These are phyloP conservation scores for Agapanthus africanus DNA, from an alignment of 106 monocot genomes.

Conservation along the genomic window DNA sequence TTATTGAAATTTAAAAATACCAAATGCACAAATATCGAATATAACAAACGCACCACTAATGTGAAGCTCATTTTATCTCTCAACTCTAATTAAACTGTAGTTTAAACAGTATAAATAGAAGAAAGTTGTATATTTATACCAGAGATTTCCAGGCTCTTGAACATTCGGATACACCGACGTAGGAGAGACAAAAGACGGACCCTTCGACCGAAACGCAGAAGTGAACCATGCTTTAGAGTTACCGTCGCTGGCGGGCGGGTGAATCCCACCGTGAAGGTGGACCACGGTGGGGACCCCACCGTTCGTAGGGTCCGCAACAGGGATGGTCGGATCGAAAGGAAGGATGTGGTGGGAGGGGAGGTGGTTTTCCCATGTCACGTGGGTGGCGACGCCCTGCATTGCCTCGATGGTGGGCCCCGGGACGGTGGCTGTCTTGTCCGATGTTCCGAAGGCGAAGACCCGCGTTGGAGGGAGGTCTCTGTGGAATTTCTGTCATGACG, in stretches of 20 bases:
- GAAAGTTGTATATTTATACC: slow-evolving; percentile 8
- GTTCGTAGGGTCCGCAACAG: slow-evolving; percentile 17
- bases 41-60: background rate
- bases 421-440: slow-evolving; percentile 38
- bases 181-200: slow-evolving; percentile 24
- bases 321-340: slow-evolving; percentile 58
- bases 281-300: slow-evolving; percentile 37
- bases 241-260: slow-evolving; percentile 47
- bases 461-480: slow-evolving; percentile 50
- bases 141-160: slow-evolving; percentile 74
- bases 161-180: slow-evolving; percentile 50
- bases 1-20: too few relatives aligned
- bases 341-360: slow-evolving; percentile 64
- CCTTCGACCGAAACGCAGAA: slow-evolving; percentile 17
- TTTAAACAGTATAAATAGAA: too few relatives aligned
- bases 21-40: too few relatives aligned
- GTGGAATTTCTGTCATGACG: slow-evolving; percentile 61
- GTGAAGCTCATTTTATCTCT: too few relatives aligned
- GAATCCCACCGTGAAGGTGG: slow-evolving; percentile 45
- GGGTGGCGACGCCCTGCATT: slow-evolving; percentile 32
- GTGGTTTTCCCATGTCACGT: slow-evolving; percentile 65
- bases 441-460: slow-evolving; percentile 55
- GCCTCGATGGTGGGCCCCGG: slow-evolving; percentile 82
- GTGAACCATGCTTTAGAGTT: slow-evolving; percentile 60
- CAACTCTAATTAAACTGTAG: too few relatives aligned